Evolutionary conservation across 495 filamentous ascomycete species (phyloP).

Genomic region (Jackrogersella minutella): DNA sequence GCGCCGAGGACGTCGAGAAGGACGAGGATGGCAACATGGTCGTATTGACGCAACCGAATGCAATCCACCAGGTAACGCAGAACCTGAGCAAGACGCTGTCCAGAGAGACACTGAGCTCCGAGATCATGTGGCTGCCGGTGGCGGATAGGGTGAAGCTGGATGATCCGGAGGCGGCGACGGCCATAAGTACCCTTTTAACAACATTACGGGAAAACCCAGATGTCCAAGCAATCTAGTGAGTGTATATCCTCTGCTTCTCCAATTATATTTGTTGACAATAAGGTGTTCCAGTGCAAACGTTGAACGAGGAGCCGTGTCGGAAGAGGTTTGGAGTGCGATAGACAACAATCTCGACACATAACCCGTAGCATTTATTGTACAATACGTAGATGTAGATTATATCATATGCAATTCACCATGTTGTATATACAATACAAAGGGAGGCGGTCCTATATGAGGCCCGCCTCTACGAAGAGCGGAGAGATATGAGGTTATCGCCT

Average conservation of each 20-base stretch:
- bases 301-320: slow-evolving; percentile 51
- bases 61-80: slow-evolving; percentile 71
- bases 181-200: slow-evolving; percentile 63
- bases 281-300: slow-evolving; percentile 57
- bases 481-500: background rate
- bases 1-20: slow-evolving; percentile 79
- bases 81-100: slow-evolving; percentile 63
- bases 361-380: slow-evolving; percentile 20
- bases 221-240: slow-evolving; percentile 70
- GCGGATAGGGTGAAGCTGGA: slow-evolving; percentile 71
- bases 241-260: background rate
- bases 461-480: slow-evolving; percentile 7
- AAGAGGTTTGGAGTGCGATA: slow-evolving; percentile 59
- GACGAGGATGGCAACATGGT: slow-evolving; percentile 74
- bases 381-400: slow-evolving; percentile 20
- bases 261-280: background rate
- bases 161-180: slow-evolving; percentile 55
- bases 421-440: background rate
- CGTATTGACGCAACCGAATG: slow-evolving; percentile 76
- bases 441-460: background rate
- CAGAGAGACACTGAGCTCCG: slow-evolving; percentile 70
- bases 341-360: slow-evolving; percentile 54
- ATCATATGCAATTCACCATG: background rate
- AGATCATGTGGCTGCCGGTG: slow-evolving; percentile 88
- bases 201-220: slow-evolving; percentile 65